Conservation (phyloP, 73 alveolate species). For the Paramecium biaurelia region DNA sequence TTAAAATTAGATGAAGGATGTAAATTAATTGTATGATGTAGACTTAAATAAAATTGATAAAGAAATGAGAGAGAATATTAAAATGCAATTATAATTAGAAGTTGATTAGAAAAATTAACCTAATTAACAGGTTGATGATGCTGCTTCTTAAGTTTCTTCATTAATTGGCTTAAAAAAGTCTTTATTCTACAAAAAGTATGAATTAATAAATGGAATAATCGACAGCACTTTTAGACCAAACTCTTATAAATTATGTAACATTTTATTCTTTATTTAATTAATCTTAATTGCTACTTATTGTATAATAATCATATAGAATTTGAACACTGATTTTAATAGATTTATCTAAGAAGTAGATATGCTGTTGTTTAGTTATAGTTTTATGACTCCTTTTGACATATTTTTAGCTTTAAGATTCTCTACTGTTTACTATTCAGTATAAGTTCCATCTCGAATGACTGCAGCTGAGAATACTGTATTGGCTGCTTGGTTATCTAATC, state of each 20-base stretch:
- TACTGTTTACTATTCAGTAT: neutral
- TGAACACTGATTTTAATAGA: neutral
- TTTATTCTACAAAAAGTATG: conserved; percentile 10
- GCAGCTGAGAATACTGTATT: neutral
- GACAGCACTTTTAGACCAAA: neutral
- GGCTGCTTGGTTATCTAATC: neutral
- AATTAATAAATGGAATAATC: neutral
- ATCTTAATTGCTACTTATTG: neutral
- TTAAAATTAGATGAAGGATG: neutral
- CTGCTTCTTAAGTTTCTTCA: conserved; percentile 33
- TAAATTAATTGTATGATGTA: conserved; percentile 32
- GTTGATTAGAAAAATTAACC: neutral
- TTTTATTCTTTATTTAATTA: neutral
- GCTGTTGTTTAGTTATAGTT: neutral
- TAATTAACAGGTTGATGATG: neutral
- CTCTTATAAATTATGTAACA: neutral
- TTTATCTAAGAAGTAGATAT: conserved; percentile 14
- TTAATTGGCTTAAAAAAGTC: conserved; percentile 15
- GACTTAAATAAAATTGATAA: conserved; percentile 42
- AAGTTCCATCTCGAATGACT: neutral
- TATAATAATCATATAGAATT: neutral
- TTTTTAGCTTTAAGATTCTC: neutral
- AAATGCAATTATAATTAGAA: conserved; percentile 7
- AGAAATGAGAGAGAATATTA: conserved; percentile 28
- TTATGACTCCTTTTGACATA: conserved; percentile 35